Evolutionary conservation across 140 eudicot genomes (phyloP), one percentile per base, ranked within the genome.

Genomic region (Senecio squalidus): DNA sequence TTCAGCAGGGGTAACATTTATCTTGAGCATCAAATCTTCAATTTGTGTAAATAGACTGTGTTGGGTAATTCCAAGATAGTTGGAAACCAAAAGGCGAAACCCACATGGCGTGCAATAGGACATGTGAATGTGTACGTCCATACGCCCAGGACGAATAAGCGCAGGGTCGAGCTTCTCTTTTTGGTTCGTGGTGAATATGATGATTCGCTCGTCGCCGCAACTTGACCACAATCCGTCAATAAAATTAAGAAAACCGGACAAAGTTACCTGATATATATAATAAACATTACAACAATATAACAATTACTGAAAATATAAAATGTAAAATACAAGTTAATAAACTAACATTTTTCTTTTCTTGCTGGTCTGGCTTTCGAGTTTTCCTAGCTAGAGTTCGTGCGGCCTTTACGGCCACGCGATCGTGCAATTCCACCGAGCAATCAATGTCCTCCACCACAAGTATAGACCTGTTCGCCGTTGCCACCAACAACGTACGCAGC

Each of bases 201-300:
- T 49, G 28, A 49, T 49, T 4, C 31, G 70, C 43, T 83, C 92
- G 30, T 76, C 82, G 0, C 92, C 92, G 33, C 81, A 69, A 46
- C 92, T 83, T 9, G 92, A 83, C 92, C 92, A 83, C 25, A 83
- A 47, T 5, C 86, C 92, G 14, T 84, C 93, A 1, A 77, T 62
- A 48, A 80, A 83, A 58, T 83, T 83, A 3, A 83, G 75, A 17
- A 83, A 47, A 4, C 86, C 92, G 4, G 86, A 76, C 29, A 83
- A 46, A 13, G 92, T 79, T n/a, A 82, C 70, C 85, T 78, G 30
- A 46, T 18, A 40, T 3, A 33, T 0, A 6, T 3, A 33, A 6
- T 6, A 6, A 34, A 34, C 14, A 34, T 34, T 34, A 34, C n/a
- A n/a, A n/a, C n/a, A n/a, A n/a, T n/a, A n/a, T n/a, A n/a, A n/a